phyloP scores from a whole-genome alignment of 768 basidiomycete genomes.

The Russula sp. region DNA sequence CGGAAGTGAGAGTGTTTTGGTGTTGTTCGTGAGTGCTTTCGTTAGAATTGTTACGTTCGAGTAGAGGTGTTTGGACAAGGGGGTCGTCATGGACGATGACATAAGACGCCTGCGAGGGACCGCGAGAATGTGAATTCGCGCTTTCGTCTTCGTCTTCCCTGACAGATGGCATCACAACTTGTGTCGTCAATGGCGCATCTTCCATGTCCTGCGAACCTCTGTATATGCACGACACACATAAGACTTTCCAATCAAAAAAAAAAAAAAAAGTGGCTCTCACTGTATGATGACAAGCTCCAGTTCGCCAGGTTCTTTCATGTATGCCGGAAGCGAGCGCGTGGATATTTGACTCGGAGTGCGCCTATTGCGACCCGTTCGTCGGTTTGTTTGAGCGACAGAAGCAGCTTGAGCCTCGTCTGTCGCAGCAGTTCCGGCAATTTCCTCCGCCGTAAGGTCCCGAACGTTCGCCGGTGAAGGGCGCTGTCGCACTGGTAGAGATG shows the following conservation, averaged over 20 bases:
- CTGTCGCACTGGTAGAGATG: constrained; percentile 1
- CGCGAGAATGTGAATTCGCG: constrained; percentile 24
- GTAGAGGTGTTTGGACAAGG: constrained; percentile 27
- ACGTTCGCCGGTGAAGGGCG: constrained; percentile 7
- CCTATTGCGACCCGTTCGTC: constrained; percentile 43
- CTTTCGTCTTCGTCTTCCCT: constrained; percentile 33
- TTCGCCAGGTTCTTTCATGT: constrained; percentile 83
- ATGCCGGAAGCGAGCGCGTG: constrained; percentile 70
- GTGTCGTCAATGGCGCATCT: constrained; percentile 47
- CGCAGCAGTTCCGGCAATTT: constrained; percentile 24
- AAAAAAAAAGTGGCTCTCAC: constrained; percentile 35
- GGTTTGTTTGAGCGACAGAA: constrained; percentile 4
- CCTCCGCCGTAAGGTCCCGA: constrained; percentile 29
- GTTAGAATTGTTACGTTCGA: constrained; percentile 22
- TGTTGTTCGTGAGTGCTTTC: constrained; percentile 20
- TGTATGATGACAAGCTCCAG: constrained; percentile 69
- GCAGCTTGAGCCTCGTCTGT: constrained; percentile 13
- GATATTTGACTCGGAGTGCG: constrained; percentile 81
- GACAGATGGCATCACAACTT: constrained; percentile 37
- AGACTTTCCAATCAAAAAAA: not conserved
- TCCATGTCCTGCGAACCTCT: constrained; percentile 56
- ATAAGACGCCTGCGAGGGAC: constrained; percentile 24
- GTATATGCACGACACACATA: constrained; percentile 7
- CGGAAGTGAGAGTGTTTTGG: constrained; percentile 2
- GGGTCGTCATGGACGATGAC: constrained; percentile 23